Conservation (phyloP, 768 basidiomycete species). For the Mycena olivaceomarginata region DNA sequence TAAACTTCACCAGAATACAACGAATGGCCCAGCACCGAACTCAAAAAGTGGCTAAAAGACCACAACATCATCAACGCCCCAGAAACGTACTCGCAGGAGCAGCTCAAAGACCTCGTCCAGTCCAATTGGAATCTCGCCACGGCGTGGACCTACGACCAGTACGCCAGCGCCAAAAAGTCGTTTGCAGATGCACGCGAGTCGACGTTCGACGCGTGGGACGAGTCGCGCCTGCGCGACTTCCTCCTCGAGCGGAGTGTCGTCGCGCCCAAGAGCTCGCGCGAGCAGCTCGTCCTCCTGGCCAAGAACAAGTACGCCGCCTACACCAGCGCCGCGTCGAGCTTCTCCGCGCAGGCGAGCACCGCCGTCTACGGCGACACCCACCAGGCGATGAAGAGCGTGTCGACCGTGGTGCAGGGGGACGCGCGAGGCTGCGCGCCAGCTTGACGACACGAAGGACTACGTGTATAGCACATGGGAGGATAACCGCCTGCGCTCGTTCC, state of each 20-base stretch:
- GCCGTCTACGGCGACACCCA: conserved; percentile 68
- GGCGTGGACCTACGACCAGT: conserved; percentile 80
- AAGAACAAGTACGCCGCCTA: conserved; percentile 81
- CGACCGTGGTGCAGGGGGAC: conserved; percentile 68
- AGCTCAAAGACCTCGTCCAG: conserved; percentile 70
- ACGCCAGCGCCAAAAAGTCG: conserved; percentile 75
- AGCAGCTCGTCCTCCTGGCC: conserved; percentile 87
- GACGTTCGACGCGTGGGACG: conserved; percentile 89
- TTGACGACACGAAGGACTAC: conserved; percentile 90
- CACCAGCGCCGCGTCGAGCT: conserved; percentile 74
- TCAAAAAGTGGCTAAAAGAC: conserved; percentile 81
- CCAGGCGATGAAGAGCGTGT: conserved; percentile 62
- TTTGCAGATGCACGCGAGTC: conserved; percentile 77
- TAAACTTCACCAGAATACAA: conserved; percentile 56
- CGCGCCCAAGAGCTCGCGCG: conserved; percentile 84
- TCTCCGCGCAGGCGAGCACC: conserved; percentile 70
- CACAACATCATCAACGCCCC: conserved; percentile 79
- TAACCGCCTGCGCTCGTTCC: conserved; percentile 79
- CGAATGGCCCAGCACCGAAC: conserved; percentile 79
- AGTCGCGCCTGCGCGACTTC: conserved; percentile 87
- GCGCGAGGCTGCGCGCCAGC: conserved; percentile 64
- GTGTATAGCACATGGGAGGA: conserved; percentile 95
- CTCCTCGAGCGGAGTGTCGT: conserved; percentile 92
- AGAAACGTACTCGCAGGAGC: conserved; percentile 61
- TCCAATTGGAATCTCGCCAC: conserved; percentile 75